Base-by-base conservation (phyloP, 441 rosid species). In the Iberis amara region DNA sequence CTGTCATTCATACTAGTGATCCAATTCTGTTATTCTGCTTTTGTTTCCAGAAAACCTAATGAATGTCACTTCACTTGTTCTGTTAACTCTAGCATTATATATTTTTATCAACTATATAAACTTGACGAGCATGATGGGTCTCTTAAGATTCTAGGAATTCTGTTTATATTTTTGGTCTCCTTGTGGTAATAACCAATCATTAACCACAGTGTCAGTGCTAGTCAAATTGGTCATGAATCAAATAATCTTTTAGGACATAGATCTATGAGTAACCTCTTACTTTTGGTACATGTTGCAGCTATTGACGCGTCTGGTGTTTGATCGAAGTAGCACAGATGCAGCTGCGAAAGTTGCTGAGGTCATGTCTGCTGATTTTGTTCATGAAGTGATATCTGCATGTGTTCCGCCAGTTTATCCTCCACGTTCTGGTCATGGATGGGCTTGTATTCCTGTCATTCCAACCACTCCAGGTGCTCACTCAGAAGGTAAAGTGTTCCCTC, bases 391-490 rank as follows among this genome's bases (percentile, higher is more conserved):
- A 68, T 84, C 99, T 58, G 96, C 99, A 42, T 89, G 99, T 59
- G 99, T 89, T 42, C 95, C 96, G 60, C 99, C 96, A 60, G 95
- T 86, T 79, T 92, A 80, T 70, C 99, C 99, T 57, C 97, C 99
- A 45, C 79, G 89, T 45, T 76, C 97, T 73, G 96, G 97, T 70
- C 81, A 73, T 73, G 99, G 95, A 64, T 92, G 99, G 99, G 99
- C 97, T 45, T 84, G 94, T 73, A 86, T 92, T 69, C 99, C 99
- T 0, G 72, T 86, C 39, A 69, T 74, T 75, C 86, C 92, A 54
- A 50, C 81, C 43, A 75, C 54, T 57, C 71, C 86, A 27, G 60
- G 45, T 70, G 62, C 74, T 73, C 70, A 51, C 49, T 73, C 78
- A 24, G 97, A 86, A 59, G 78, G 71, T 76, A 90, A 79, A 77